phyloP scores from a whole-genome alignment of 352 stramenopile genomes.

The Phytophthora hybrid region DNA sequence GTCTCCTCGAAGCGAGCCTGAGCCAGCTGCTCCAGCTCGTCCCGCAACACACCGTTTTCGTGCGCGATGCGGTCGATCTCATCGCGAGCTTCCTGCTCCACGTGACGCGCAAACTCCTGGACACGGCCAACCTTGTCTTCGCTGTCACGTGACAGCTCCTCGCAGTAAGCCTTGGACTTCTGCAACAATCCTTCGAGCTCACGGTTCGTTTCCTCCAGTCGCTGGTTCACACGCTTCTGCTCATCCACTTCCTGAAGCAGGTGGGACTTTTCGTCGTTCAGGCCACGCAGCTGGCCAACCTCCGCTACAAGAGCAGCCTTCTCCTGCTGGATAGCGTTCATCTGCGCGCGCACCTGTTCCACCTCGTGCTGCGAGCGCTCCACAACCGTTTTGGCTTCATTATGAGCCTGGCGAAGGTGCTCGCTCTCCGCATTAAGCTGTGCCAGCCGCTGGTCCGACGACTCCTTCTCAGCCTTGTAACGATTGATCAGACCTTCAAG shows the following conservation, averaged over 20 bases:
- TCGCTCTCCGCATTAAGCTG: slow-evolving; percentile 43
- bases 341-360: slow-evolving; percentile 40
- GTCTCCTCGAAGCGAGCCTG: slow-evolving; percentile 73
- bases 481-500: slow-evolving; percentile 37
- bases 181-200: slow-evolving; percentile 68
- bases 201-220: slow-evolving; percentile 56
- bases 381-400: slow-evolving; percentile 28
- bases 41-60: slow-evolving; percentile 64
- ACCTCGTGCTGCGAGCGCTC: slow-evolving; percentile 40
- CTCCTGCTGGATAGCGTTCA: slow-evolving; percentile 55
- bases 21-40: slow-evolving; percentile 72
- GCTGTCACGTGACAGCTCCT: slow-evolving; percentile 65
- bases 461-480: slow-evolving; percentile 38
- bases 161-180: slow-evolving; percentile 68
- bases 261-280: slow-evolving; percentile 58
- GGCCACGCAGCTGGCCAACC: slow-evolving; percentile 42
- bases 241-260: slow-evolving; percentile 52
- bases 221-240: slow-evolving; percentile 54
- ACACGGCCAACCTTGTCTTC: slow-evolving; percentile 72
- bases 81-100: slow-evolving; percentile 69
- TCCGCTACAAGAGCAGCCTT: slow-evolving; percentile 47
- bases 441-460: slow-evolving; percentile 31
- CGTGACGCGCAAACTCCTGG: slow-evolving; percentile 66
- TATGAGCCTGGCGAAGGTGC: slow-evolving; percentile 31
- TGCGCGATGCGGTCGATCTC: slow-evolving; percentile 71